Evolutionary conservation across 164 flowering plant genomes (phyloP), one percentile per base, ranked within the genome.

Genomic region (Chimonanthus praecox): DNA sequence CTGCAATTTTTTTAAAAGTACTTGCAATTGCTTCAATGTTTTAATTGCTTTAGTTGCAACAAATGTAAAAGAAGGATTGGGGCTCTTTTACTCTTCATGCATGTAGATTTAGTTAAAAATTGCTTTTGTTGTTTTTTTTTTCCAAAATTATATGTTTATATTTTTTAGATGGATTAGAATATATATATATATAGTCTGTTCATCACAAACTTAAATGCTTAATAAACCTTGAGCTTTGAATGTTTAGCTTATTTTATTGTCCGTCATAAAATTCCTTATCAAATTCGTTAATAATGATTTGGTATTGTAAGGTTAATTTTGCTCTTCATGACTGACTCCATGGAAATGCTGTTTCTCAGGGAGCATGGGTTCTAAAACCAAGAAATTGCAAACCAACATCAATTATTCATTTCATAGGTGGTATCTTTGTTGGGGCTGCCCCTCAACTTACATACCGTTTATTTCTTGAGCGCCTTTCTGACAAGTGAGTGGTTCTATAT

Each of bases 381-480:
- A 85, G 68, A 79, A 83, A 79, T 76, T 49, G 81, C 50, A 80
- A 72, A 73, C 88, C 94, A 45, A 83, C 77, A 68, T 81, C 85
- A 51, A 82, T 94, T 74, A 91, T 91, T 47, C 97, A 94, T 82
- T 94, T 94, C 78, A 73, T 91, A 79, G 99, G 98, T 70, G 97
- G 97, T 43, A 85, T 92, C 60, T 94, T 94, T 84, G 98, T 94
- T 71, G 98, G 99, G 63, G 99, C 99, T 68, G 99, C 99, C 44
- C 99, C 99, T 54, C 99, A 94, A 84, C 92, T 94, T 68, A 88
- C 97, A 15, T 94, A 94, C 78, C 95, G 97, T 43, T 81, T 86
- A 75, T 92, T 94, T 84, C 92, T 94, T 51, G 97, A 94, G 81
- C 84, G 93, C 47, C 95, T 94, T 66, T 81, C 94, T 51, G 91